phyloP scores from a whole-genome alignment of 805 yeast genomes.

The Wickerhamomyces tratensis region DNA sequence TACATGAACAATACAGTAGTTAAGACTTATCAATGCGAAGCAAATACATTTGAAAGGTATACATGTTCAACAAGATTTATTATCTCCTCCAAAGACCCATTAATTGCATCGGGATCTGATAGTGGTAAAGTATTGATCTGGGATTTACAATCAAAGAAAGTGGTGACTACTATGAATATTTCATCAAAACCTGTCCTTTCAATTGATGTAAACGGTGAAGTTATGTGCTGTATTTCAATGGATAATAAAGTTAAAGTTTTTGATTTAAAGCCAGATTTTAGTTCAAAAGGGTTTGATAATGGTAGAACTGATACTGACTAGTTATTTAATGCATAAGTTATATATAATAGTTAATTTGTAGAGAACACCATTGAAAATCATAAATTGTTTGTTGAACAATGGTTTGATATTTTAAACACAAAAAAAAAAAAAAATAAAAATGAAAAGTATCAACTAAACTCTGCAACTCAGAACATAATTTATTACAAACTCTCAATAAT shows the following conservation, averaged over 20 bases:
- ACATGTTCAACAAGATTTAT: conserved; percentile 45
- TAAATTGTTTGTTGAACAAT: no score
- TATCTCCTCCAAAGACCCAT: conserved; percentile 23
- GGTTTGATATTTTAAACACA: no score
- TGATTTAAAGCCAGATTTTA: conserved; percentile 1
- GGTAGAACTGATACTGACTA: conserved; percentile 7
- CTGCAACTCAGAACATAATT: no score
- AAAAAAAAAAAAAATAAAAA: no score
- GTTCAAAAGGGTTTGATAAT: conserved; percentile 2
- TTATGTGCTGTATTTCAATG: conserved; percentile 1
- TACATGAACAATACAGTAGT: conserved; percentile 73
- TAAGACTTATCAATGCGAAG: conserved; percentile 46
- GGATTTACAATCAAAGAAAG: conserved; percentile 54
- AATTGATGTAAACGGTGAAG: conserved; percentile 9
- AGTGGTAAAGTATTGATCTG: conserved; percentile 44
- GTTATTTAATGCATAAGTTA: no score
- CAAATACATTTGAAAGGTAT: conserved; percentile 29
- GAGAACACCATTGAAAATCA: no score
- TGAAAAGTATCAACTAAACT: no score
- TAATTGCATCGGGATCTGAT: conserved; percentile 56
- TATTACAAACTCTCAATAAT: no score
- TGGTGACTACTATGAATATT: conserved; percentile 18
- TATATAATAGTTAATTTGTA: no score
- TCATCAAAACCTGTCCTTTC: conserved; percentile 8
- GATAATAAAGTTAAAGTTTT: not conserved